Conservation (phyloP, 805 yeast genomes). For the Wickerhamiella qilinensis region DNA sequence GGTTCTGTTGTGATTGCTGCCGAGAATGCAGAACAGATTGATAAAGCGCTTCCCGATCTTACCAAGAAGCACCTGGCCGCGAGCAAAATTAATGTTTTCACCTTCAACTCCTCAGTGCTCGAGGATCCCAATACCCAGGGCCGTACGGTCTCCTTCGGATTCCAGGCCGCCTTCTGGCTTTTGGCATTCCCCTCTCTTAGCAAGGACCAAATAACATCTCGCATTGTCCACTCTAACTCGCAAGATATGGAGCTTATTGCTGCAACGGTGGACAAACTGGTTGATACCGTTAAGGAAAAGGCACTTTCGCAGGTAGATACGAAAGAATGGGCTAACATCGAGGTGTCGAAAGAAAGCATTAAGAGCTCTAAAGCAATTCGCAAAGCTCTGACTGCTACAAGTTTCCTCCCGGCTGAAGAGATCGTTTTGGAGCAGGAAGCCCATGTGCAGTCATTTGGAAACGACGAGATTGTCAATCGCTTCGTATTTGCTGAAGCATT, state of each 20-base stretch:
- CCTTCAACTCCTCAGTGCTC: constrained; percentile 50
- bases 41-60: constrained; percentile 35
- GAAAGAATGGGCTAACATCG: constrained; percentile 22
- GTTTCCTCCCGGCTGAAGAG: constrained; percentile 21
- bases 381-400: constrained; percentile 14
- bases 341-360: constrained; percentile 9
- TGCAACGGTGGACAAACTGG: constrained; percentile 30
- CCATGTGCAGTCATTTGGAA: constrained; percentile 28
- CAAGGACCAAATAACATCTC: constrained; percentile 49
- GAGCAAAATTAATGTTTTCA: constrained; percentile 35
- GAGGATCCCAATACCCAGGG: constrained; percentile 48
- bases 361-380: constrained; percentile 8
- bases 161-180: constrained; percentile 72
- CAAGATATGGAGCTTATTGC: constrained; percentile 66
- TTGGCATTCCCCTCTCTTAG: constrained; percentile 44
- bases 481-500: constrained; percentile 73
- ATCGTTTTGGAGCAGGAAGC: constrained; percentile 23
- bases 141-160: constrained; percentile 54
- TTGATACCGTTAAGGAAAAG: constrained; percentile 15
- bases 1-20: constrained; percentile 34
- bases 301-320: constrained; percentile 23
- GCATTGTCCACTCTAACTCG: constrained; percentile 67
- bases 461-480: constrained; percentile 45
- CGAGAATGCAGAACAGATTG: constrained; percentile 31
- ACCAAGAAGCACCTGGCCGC: constrained; percentile 37